Conservation (phyloP, 139 green algal genomes). For the Tetradesmus obliquus region DNA sequence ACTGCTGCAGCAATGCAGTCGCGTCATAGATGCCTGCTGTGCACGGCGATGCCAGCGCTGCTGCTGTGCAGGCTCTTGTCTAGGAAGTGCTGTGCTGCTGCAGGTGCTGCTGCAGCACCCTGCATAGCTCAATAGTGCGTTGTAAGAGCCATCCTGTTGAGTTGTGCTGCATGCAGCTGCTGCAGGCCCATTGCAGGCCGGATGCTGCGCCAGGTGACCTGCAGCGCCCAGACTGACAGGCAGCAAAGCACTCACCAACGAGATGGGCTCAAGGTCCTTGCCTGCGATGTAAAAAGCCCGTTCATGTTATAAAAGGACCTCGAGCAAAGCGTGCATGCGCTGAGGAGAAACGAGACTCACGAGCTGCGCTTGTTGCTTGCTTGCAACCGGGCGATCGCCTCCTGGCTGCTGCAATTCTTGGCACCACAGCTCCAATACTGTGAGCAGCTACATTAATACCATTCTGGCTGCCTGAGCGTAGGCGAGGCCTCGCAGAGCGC, state of each 20-base stretch:
- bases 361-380: background rate
- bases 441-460: background rate
- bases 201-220: background rate
- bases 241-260: constrained; percentile 33
- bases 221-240: constrained; percentile 6
- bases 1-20: background rate
- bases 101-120: background rate
- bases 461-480: background rate
- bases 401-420: background rate
- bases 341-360: background rate
- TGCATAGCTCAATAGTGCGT: background rate
- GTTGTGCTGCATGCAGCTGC: background rate
- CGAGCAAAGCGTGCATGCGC: background rate
- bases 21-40: background rate
- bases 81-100: background rate
- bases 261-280: constrained; percentile 24
- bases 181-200: background rate
- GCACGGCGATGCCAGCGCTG: background rate
- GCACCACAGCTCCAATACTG: background rate
- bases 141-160: background rate
- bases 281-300: background rate
- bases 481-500: background rate
- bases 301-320: background rate
- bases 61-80: background rate
- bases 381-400: constrained; percentile 3